Base-by-base conservation (phyloP, 345 rosid genomes). In the Cardiospermum halicacabum region DNA sequence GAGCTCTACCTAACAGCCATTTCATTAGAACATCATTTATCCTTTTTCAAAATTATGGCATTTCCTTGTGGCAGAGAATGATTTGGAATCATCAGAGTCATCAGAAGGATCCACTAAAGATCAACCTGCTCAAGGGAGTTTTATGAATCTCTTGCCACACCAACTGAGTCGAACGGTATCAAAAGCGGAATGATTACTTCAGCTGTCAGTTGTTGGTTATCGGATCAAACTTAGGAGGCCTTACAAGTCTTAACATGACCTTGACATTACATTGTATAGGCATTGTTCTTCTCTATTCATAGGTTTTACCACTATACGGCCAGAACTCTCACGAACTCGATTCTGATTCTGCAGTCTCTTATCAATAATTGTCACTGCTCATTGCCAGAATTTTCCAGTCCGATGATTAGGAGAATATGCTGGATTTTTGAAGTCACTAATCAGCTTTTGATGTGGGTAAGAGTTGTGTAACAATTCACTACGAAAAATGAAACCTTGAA, bases 1-100 rank as follows among this genome's bases (percentile, higher is more conserved):
- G 16, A 18, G 16, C 11, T 37, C 18, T 59, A 28, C 62, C 26
- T 61, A 18, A 25, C 16, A 5, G 12, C 24, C 64, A 62, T 58
- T 34, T 25, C 24, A 26, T 55, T 32, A 64, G 30, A 15, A 19
- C 13, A 11, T 11, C 16, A 24, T n/a, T 11, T 16, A 6, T 28
- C 22, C 39, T 48, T 50, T 43, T 24, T 37, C 3, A 2, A 30
- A 31, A 43, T 37, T 31, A 51, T 11, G 47, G 58, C 16, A 51
- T 62, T 60, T 7, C 67, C 30, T 53, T 63, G 54, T 43, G 42
- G 53, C 72, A 89, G 96, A 89, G 16, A 74, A 71, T 10, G 90
- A 81, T 25, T 72, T 83, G 0, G 88, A 78, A 30, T 48, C 81
- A 31, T 79, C 86, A n/a, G 89, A 81, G 49, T 68, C 82, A 31